phyloP scores from a whole-genome alignment of 345 rosid genomes.

The Kernera saxatilis region DNA sequence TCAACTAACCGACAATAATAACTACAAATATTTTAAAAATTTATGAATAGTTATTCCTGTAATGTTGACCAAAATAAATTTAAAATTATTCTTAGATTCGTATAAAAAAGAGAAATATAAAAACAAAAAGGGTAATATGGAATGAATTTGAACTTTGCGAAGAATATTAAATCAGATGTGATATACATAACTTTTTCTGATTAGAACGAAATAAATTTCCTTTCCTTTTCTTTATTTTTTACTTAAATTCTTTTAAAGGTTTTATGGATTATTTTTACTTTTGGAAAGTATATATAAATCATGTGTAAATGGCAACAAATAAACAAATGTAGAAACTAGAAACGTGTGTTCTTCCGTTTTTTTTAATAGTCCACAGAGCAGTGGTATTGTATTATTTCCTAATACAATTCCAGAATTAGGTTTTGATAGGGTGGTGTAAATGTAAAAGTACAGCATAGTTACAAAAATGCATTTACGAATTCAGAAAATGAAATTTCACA shows the following conservation, averaged over 20 bases:
- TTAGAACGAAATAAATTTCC: neutral
- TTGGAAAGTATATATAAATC: neutral
- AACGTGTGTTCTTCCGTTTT: neutral
- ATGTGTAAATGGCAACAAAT: neutral
- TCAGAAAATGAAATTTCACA: no score
- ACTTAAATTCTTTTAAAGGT: no score
- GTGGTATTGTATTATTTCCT: no score
- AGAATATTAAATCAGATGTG: neutral
- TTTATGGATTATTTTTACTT: neutral
- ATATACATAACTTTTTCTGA: neutral
- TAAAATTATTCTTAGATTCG: no score
- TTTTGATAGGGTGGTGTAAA: no score
- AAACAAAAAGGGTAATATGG: neutral
- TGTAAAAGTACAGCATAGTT: no score
- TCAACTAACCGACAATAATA: neutral
- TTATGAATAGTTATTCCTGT: neutral
- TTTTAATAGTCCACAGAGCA: no score
- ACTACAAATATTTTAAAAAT: neutral
- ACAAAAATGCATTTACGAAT: no score
- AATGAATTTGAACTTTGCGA: neutral
- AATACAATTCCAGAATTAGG: no score
- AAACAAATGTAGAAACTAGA: neutral
- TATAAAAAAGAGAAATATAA: neutral
- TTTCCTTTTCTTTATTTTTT: neutral
- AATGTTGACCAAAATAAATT: no score